Evolutionary conservation across 2,329 filamentous ascomycete species (phyloP).

Genomic region (Pseudofabraea citricarpa): DNA sequence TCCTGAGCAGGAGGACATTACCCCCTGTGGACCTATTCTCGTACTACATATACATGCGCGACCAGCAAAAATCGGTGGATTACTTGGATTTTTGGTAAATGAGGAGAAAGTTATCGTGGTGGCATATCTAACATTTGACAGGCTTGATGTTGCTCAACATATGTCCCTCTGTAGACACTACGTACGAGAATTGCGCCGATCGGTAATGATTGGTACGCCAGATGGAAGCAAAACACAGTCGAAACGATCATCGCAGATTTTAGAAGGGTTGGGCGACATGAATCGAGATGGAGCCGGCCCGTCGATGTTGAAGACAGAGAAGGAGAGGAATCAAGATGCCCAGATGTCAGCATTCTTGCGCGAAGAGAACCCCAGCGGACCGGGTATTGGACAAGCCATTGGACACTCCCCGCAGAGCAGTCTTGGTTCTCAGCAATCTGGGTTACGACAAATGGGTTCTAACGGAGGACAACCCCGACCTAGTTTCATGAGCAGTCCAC

Average conservation of each 20-base stretch:
- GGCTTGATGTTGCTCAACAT: constrained; percentile 98
- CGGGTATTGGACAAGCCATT: constrained; percentile 40
- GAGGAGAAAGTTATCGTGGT: neutral
- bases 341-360: constrained; percentile 89
- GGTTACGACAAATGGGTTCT: constrained; percentile 43
- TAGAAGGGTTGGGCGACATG: constrained; percentile 70
- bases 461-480: constrained; percentile 38
- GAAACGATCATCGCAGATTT: constrained; percentile 76
- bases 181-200: constrained; percentile 89
- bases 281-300: constrained; percentile 53
- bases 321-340: constrained; percentile 77
- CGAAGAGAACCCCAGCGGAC: constrained; percentile 51
- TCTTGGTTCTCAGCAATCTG: constrained; percentile 22
- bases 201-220: constrained; percentile 87
- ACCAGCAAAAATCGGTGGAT: constrained; percentile 95
- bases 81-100: constrained; percentile 95
- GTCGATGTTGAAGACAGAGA: constrained; percentile 59
- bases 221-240: constrained; percentile 75
- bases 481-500: constrained; percentile 57
- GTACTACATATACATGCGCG: constrained; percentile 99
- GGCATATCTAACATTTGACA: constrained; percentile 32
- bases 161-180: constrained; percentile 98
- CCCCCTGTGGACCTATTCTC: constrained; percentile 96
- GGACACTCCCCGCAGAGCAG: constrained; percentile 50
- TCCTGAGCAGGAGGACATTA: constrained; percentile 87